Percentiles rank a stretch among this genome's conserved stretches.
Evolutionary conservation across 257 asterid genomes (phyloP).

Genomic region (Knoxia roxburghii): DNA sequence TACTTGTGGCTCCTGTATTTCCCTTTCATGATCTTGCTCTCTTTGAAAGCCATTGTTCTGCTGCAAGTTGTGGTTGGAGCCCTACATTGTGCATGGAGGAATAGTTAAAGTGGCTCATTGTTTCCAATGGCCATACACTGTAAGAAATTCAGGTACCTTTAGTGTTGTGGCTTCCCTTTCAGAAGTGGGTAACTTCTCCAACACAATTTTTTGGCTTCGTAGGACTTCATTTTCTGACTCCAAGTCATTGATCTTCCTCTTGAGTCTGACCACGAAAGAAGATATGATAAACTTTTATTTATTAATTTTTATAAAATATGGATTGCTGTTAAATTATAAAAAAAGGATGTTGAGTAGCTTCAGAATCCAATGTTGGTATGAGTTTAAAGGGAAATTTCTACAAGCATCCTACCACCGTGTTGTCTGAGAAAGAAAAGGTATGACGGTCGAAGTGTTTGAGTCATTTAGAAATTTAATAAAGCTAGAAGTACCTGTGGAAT

Average conservation of each 20-base stretch:
- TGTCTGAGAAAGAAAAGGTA: background rate
- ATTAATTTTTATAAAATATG: background rate
- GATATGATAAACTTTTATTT: constrained; percentile 14
- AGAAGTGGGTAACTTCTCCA: constrained; percentile 42
- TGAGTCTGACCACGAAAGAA: constrained; percentile 44
- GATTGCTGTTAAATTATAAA: background rate
- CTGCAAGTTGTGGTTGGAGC: constrained; percentile 38
- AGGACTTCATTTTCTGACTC: constrained; percentile 70
- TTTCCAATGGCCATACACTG: background rate
- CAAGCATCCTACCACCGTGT: background rate
- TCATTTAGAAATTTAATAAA: background rate
- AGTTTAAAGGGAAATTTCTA: background rate
- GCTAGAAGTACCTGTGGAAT: background rate
- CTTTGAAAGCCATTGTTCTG: constrained; percentile 33
- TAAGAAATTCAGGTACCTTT: constrained; percentile 36
- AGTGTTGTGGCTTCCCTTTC: constrained; percentile 28
- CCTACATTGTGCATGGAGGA: constrained; percentile 31
- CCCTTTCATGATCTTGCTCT: constrained; percentile 35
- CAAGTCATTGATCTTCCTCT: constrained; percentile 55
- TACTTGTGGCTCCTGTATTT: constrained; percentile 35
- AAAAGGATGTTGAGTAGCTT: background rate
- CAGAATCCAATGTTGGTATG: background rate
- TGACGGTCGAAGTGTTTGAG: too few relatives aligned
- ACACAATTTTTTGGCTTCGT: constrained; percentile 42
- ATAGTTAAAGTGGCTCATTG: background rate